These are phyloP conservation scores for Pseudogymnoascus destructans DNA, from an alignment of 2,329 filamentous ascomycete species.

Conservation along the genomic window DNA sequence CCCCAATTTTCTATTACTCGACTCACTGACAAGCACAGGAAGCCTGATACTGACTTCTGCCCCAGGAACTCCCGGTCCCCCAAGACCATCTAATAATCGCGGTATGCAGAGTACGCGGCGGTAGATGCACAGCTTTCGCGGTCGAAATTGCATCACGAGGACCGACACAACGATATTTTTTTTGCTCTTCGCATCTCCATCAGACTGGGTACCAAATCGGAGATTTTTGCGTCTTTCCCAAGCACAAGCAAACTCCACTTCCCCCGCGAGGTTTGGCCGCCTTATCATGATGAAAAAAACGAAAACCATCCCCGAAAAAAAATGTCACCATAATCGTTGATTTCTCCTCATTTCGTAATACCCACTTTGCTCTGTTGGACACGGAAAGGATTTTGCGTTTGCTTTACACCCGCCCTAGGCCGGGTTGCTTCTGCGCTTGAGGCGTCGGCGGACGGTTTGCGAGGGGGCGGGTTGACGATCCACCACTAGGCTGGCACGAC, in stretches of 20 bases:
- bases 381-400: conserved; percentile 25
- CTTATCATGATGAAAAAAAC: conserved; percentile 29
- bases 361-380: conserved; percentile 24
- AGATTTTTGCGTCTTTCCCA: conserved; percentile 21
- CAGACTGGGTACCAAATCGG: conserved; percentile 27
- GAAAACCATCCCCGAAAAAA: conserved; percentile 9
- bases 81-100: conserved; percentile 35
- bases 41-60: conserved; percentile 16
- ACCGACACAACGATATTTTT: conserved; percentile 17
- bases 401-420: conserved; percentile 17
- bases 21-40: conserved; percentile 17
- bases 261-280: conserved; percentile 35
- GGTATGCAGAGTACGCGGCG: conserved; percentile 19
- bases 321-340: conserved; percentile 17
- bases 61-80: conserved; percentile 38
- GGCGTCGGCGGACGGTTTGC: conserved; percentile 14
- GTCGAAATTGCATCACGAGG: conserved; percentile 22
- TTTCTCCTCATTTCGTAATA: conserved; percentile 29
- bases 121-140: conserved; percentile 23
- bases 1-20: conserved; percentile 12
- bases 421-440: conserved; percentile 11
- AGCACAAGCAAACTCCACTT: conserved; percentile 27
- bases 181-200: conserved; percentile 22
- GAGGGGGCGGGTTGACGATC: conserved; percentile 13
- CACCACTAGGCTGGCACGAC: conserved; percentile 24